Evolutionary conservation across 2,329 filamentous ascomycete species (phyloP).

Genomic region (Sclerotinia borealis): DNA sequence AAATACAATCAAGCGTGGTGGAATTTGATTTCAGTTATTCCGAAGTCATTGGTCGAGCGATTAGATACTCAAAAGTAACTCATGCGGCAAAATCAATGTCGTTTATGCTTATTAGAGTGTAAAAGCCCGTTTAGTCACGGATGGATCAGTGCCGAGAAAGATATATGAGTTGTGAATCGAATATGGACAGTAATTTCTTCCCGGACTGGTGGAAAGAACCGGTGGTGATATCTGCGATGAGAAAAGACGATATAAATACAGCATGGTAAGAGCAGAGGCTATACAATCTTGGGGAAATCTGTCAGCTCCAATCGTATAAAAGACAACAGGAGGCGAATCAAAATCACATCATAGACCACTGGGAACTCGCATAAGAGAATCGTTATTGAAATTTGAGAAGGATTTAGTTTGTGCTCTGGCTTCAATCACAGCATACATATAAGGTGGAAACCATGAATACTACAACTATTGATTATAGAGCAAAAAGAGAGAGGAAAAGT

Average conservation of each 20-base stretch:
- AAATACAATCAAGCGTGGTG: neutral
- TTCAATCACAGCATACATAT: conserved; percentile 18
- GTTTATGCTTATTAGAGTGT: neutral
- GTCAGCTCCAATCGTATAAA: neutral
- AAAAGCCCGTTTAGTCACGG: neutral
- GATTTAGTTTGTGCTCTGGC: too few species aligned
- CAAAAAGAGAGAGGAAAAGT: conserved; percentile 17
- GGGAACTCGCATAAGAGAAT: too few species aligned
- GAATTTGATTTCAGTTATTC: neutral
- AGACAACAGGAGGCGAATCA: too few species aligned
- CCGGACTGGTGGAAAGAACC: neutral
- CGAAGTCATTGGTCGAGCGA: neutral
- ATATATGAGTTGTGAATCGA: neutral
- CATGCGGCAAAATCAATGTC: neutral
- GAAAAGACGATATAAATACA: neutral
- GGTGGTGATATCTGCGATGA: neutral
- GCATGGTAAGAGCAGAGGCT: neutral
- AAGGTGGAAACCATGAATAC: too few species aligned
- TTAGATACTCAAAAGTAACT: neutral
- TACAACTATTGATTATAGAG: too few species aligned
- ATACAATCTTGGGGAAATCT: neutral
- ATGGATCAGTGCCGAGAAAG: neutral
- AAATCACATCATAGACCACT: too few species aligned
- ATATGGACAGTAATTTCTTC: neutral
- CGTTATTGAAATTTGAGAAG: too few species aligned